Base-by-base conservation (phyloP, 371 early-diverging fungal species). In the Mortierella sp. region DNA sequence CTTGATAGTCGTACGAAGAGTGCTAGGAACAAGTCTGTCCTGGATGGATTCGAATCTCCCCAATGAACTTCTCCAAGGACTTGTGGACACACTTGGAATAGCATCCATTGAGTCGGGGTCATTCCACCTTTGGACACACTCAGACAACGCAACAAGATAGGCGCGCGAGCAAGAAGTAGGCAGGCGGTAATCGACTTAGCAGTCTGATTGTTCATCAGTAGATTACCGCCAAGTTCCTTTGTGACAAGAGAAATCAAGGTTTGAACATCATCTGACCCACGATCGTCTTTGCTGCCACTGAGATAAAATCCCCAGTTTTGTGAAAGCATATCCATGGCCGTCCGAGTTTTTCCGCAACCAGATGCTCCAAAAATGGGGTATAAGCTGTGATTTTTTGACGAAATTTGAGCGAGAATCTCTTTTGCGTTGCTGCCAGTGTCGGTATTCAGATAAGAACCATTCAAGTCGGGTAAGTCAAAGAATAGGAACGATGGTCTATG, bases 41-140 rank as follows among this genome's bases (percentile, higher is more conserved):
- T 58, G 31, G 51, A 70, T 55, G 55, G 55, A 23, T 55, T 19
- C 19, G 55, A 28, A 55, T 55, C 19, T 12, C 17, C 17, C 26
- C 2, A 55, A 32, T 55, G 59, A 19, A 70, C 64, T 23, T 70
- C 70, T n/a, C 43, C 31, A 42, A 70, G 64, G 40, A 29, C 70
- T 37, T 40, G 63, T 28, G 70, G 54, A 43, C 62, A 54, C 19
- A 35, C 64, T 53, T 64, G 64, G 0, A 64, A 55, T 34, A 72
- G 65, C 65, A 71, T 64, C 71, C 72, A 66, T 62, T 72, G 73
- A 49, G 49, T 56, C 1, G 73, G n/a, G 28, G 68, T 64, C 49
- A 34, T 42, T 15, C 4, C 54, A 51, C 47, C 59, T 42, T 35
- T 59, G 26, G 45, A 2, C 29, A 54, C 22, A 12, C 29, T 34